These are phyloP conservation scores for Shiraia bambusicola DNA, from an alignment of 2,329 filamentous ascomycete genomes.

Conservation along the genomic window DNA sequence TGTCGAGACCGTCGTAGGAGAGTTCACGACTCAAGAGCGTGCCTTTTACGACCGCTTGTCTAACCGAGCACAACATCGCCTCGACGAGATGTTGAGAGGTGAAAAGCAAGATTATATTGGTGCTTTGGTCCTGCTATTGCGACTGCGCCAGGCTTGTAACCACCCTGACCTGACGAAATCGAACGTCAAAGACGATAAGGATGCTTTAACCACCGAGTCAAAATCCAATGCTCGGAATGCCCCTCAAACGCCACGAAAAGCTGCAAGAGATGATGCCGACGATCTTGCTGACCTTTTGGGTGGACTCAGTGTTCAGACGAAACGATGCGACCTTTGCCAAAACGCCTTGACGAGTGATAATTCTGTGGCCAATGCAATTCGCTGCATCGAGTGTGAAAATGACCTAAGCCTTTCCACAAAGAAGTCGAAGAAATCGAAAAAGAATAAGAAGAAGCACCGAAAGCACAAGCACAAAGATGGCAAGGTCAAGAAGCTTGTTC, in stretches of 20 bases:
- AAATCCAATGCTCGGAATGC: conserved; percentile 44
- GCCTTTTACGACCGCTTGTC: conserved; percentile 84
- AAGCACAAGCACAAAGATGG: conserved; percentile 40
- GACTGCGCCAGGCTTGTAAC: conserved; percentile 90
- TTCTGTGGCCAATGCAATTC: conserved; percentile 53
- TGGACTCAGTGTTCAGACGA: conserved; percentile 74
- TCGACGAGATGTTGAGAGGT: conserved; percentile 84
- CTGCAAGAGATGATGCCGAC: conserved; percentile 67
- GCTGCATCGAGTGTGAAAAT: conserved; percentile 73
- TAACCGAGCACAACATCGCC: conserved; percentile 78
- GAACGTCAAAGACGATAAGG: conserved; percentile 83
- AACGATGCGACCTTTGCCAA: conserved; percentile 83
- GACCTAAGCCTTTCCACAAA: conserved; percentile 64
- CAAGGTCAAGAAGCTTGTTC: conserved; percentile 45
- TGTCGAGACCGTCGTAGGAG: conserved; percentile 74
- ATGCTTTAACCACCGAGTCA: conserved; percentile 70
- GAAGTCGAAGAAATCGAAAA: conserved; percentile 40
- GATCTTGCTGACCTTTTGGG: conserved; percentile 84
- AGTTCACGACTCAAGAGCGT: conserved; percentile 78
- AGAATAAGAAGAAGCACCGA: conserved; percentile 51
- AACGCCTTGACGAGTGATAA: conserved; percentile 63
- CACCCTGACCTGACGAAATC: conserved; percentile 85
- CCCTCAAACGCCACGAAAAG: conserved; percentile 41
- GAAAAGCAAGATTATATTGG: conserved; percentile 86
- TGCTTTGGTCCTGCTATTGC: conserved; percentile 86